These are phyloP conservation scores for Irpex sp. DNA, from an alignment of 1,284 basidiomycete species.

Conservation along the genomic window DNA sequence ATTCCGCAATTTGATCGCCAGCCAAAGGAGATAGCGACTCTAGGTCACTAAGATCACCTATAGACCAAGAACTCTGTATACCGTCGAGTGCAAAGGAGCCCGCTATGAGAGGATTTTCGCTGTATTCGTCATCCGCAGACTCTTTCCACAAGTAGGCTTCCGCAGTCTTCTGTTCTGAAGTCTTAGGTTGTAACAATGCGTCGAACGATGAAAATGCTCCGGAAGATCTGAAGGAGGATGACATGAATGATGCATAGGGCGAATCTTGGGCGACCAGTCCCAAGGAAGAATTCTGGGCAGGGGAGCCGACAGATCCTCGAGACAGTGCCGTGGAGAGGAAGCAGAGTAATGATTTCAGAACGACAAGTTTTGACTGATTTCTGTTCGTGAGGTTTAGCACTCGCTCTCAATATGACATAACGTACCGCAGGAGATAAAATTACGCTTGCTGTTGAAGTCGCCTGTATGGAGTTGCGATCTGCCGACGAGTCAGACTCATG, in stretches of 20 bases:
- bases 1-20: neutral
- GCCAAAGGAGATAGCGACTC: neutral
- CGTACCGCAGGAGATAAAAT: constrained; percentile 59
- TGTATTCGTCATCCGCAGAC: neutral
- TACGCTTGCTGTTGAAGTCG: constrained; percentile 59
- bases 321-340: constrained; percentile 21
- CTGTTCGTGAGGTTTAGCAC: neutral
- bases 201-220: constrained; percentile 1
- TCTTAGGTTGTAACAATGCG: neutral
- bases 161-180: neutral
- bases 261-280: neutral
- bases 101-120: neutral
- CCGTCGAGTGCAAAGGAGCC: neutral
- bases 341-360: constrained; percentile 23
- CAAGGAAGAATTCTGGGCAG: neutral
- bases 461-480: constrained; percentile 37
- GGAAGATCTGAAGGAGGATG: constrained; percentile 5
- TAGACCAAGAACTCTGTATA: neutral
- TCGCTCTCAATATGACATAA: constrained; percentile 9
- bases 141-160: neutral
- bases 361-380: constrained; percentile 42
- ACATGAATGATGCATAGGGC: neutral
- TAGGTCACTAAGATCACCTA: neutral
- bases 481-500: neutral
- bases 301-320: neutral